These are phyloP conservation scores for Arthrobotrys pseudoclavata DNA, from an alignment of 2,329 filamentous ascomycete genomes.

Conservation along the genomic window DNA sequence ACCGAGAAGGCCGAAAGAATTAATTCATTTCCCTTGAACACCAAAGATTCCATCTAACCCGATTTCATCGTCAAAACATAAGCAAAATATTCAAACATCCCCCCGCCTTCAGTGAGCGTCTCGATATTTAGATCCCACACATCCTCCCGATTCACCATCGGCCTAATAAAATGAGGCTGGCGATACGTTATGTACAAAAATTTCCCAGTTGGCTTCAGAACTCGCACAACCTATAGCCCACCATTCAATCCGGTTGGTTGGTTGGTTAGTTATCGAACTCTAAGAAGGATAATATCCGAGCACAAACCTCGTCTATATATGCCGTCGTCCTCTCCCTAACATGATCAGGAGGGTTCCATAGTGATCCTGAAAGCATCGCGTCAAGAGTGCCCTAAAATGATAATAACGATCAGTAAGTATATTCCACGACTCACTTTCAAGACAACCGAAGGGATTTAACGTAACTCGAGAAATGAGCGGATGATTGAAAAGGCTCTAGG, in stretches of 20 bases:
- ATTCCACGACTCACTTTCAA: neutral
- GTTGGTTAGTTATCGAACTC: constrained; percentile 11
- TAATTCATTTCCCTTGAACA: constrained; percentile 1
- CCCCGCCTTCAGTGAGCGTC: constrained; percentile 60
- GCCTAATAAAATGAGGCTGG: constrained; percentile 62
- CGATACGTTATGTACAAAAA: constrained; percentile 63
- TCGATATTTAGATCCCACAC: constrained; percentile 59
- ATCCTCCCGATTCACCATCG: constrained; percentile 58
- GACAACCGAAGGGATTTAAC: no score
- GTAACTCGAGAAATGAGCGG: neutral
- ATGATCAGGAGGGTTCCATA: constrained; percentile 61
- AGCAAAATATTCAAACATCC: constrained; percentile 62
- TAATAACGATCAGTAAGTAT: neutral
- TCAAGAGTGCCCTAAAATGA: constrained; percentile 60
- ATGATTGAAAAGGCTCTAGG: neutral
- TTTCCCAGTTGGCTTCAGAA: constrained; percentile 60
- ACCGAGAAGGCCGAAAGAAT: no score
- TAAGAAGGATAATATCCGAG: neutral
- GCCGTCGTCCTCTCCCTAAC: constrained; percentile 60
- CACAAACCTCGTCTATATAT: constrained; percentile 61
- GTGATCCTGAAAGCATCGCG: constrained; percentile 61
- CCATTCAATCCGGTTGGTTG: neutral
- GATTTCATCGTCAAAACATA: constrained; percentile 62
- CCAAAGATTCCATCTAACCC: neutral
- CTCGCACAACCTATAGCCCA: constrained; percentile 55